A percentile compares a stretch with the other conserved stretches of the same genome.
Conservation (phyloP, 495 filamentous ascomycete species). For the Aspergillus diversus region DNA sequence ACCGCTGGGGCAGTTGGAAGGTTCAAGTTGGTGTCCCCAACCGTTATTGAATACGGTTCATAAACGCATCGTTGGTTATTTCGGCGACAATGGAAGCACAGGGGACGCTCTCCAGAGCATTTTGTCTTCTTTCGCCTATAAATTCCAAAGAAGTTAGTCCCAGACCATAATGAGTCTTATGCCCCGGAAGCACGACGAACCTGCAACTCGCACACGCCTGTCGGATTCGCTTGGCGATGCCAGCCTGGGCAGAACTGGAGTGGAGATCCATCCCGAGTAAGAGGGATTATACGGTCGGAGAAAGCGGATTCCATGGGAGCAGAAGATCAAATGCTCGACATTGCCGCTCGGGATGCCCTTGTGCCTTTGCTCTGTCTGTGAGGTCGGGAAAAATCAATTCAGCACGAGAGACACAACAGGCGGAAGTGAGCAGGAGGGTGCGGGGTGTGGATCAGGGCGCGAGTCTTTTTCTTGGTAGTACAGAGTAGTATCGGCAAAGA, state of each 20-base stretch:
- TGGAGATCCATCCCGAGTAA: not conserved
- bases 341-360: not conserved
- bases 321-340: not conserved
- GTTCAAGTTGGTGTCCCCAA: slow-evolving; percentile 8
- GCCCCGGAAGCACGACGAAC: slow-evolving; percentile 9
- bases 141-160: not conserved
- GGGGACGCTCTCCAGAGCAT: slow-evolving; percentile 36
- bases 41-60: slow-evolving; percentile 26
- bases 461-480: too few relatives aligned
- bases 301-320: not conserved
- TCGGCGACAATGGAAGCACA: slow-evolving; percentile 33
- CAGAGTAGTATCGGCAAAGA: not conserved
- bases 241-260: not conserved
- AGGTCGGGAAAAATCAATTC: not conserved
- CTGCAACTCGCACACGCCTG: slow-evolving; percentile 38
- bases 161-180: not conserved
- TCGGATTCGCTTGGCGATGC: slow-evolving; percentile 31
- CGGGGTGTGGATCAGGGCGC: not conserved
- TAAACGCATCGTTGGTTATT: slow-evolving; percentile 28
- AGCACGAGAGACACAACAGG: not conserved
- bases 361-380: not conserved
- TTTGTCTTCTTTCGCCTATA: slow-evolving; percentile 36
- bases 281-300: not conserved
- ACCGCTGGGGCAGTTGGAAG: slow-evolving; percentile 1
- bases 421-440: not conserved